Conservation (phyloP, 2,329 filamentous ascomycete species). For the Xylogone sp. region DNA sequence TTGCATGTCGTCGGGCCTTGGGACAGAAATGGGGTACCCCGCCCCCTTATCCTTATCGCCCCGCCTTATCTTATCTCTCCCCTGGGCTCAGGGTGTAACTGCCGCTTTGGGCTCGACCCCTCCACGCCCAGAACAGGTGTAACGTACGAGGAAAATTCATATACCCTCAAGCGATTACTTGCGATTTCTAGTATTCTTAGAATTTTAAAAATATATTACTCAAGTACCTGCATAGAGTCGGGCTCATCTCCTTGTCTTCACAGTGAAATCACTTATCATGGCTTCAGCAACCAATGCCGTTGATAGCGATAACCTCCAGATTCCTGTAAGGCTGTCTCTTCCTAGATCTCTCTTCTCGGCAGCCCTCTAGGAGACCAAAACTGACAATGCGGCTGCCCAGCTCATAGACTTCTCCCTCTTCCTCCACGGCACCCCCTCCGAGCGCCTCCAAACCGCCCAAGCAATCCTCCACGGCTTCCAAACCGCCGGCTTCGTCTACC, state of each 20-base stretch:
- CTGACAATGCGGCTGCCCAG: too few species aligned
- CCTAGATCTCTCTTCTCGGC: neutral
- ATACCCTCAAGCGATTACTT: too few species aligned
- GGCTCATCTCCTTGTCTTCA: too few species aligned
- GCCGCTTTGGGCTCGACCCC: neutral
- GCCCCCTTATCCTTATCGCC: conserved; percentile 1
- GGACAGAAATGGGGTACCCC: neutral
- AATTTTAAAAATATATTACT: too few species aligned
- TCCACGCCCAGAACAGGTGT: neutral
- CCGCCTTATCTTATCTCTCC: neutral
- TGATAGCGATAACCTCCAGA: conserved; percentile 48
- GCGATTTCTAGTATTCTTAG: too few species aligned
- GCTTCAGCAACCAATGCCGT: conserved; percentile 31
- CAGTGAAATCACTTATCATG: conserved; percentile 15
- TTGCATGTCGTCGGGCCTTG: neutral
- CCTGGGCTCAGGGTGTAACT: neutral
- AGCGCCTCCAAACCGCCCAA: conserved; percentile 62
- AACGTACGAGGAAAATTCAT: too few species aligned
- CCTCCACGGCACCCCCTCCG: conserved; percentile 54
- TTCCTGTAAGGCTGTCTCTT: conserved; percentile 47
- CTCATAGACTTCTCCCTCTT: conserved; percentile 77
- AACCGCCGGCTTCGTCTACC: conserved; percentile 83
- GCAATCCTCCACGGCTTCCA: conserved; percentile 79
- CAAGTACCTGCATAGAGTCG: too few species aligned
- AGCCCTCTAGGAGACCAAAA: too few species aligned